phyloP scores from a whole-genome alignment of 1,284 basidiomycete species.

The Austropuccinia psidii region DNA sequence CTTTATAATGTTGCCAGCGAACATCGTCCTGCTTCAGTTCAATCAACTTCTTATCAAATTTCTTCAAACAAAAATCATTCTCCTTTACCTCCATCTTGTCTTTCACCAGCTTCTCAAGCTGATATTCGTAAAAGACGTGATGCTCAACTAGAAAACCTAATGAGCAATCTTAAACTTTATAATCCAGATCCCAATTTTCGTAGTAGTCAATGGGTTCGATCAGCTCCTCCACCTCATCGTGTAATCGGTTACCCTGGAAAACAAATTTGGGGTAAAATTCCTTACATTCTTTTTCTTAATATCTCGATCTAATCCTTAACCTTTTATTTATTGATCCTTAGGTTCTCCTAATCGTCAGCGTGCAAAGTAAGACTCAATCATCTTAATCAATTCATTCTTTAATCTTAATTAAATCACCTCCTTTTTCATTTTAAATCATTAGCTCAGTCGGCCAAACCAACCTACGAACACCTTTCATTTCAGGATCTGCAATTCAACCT shows the following conservation, averaged over 20 bases:
- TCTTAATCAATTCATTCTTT: neutral
- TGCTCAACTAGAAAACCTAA: neutral
- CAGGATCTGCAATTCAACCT: conserved; percentile 4
- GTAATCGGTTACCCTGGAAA: neutral
- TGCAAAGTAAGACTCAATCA: conserved; percentile 12
- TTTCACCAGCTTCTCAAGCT: neutral
- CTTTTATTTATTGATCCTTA: no score
- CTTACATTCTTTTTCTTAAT: no score
- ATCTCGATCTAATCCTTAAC: no score
- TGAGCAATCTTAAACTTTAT: neutral
- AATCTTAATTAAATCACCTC: neutral
- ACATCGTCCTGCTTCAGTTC: neutral
- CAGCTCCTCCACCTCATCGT: conserved; percentile 5
- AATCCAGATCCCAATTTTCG: neutral
- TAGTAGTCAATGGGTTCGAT: neutral
- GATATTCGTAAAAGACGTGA: conserved; percentile 5
- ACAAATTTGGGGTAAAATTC: neutral
- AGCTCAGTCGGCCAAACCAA: conserved; percentile 27
- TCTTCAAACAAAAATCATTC: neutral
- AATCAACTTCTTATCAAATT: neutral
- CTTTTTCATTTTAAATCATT: neutral
- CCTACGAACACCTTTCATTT: conserved; percentile 21
- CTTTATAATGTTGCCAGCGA: conserved; percentile 3
- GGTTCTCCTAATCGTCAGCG: conserved; percentile 18
- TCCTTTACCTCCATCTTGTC: neutral